These are phyloP conservation scores for Chlamydomonas incerta DNA, from an alignment of 139 green algal species.

Conservation along the genomic window DNA sequence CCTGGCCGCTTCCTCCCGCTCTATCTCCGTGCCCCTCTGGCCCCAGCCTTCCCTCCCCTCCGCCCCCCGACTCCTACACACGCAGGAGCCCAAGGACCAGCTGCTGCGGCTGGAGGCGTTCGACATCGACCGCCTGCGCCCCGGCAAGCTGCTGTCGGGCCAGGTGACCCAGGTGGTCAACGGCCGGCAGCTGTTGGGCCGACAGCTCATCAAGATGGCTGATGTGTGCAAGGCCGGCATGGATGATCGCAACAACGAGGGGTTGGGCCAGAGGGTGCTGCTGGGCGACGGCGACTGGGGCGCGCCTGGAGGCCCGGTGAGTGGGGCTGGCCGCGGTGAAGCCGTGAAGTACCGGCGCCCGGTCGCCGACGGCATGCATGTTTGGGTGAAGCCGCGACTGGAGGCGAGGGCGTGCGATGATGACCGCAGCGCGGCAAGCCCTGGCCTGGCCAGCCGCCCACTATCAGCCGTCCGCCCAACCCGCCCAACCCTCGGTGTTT, in stretches of 20 bases:
- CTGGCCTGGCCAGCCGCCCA: no score
- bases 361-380: no score
- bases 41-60: no score
- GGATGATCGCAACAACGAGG: neutral
- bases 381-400: no score
- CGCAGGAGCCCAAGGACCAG: slow-evolving; percentile 51
- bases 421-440: no score
- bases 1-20: no score
- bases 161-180: slow-evolving; percentile 35
- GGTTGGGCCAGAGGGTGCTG: neutral
- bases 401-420: no score
- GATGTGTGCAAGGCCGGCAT: neutral
- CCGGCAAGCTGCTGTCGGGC: slow-evolving; percentile 30
- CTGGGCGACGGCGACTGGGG: slow-evolving; percentile 31
- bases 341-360: no score
- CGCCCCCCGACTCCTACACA: no score
- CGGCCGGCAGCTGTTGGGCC: neutral
- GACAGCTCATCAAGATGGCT: slow-evolving; percentile 19
- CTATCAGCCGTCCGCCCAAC: no score
- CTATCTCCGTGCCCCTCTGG: no score
- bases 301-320: slow-evolving; percentile 31
- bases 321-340: neutral
- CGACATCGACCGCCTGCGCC: slow-evolving; percentile 53
- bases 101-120: slow-evolving; percentile 52
- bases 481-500: no score